These are phyloP conservation scores for Microascus cirrosus DNA, from an alignment of 2,329 filamentous ascomycete genomes.

Conservation along the genomic window DNA sequence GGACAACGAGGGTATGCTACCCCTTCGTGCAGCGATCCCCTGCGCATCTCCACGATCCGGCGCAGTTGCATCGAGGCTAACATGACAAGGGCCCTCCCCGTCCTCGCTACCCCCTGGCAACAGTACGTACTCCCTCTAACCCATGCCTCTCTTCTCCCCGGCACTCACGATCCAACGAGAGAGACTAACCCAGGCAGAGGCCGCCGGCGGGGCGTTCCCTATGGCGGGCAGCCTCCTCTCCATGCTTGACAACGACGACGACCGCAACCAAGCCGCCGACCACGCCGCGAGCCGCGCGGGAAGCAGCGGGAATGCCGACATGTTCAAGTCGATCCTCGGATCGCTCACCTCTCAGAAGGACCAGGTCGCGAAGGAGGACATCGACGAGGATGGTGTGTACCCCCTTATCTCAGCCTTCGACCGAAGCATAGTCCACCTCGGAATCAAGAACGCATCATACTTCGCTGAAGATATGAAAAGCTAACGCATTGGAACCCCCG, in stretches of 20 bases:
- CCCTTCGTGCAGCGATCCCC: neutral
- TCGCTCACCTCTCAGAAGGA: constrained; percentile 37
- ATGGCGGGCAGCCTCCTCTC: constrained; percentile 7
- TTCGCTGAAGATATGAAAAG: neutral
- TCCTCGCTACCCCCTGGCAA: neutral
- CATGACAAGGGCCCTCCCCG: neutral
- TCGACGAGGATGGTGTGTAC: constrained; percentile 35
- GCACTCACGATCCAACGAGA: neutral
- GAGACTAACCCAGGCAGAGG: neutral
- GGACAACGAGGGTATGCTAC: constrained; percentile 1
- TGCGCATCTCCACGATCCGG: neutral
- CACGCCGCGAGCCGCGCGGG: constrained; percentile 35
- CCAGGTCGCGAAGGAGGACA: constrained; percentile 33
- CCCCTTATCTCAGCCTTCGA: neutral
- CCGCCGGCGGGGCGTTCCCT: constrained; percentile 5
- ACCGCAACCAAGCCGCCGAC: constrained; percentile 34
- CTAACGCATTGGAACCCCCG: neutral
- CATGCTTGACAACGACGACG: constrained; percentile 29
- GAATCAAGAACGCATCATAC: no score
- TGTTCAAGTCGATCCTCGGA: constrained; percentile 38
- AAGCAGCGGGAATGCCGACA: constrained; percentile 29
- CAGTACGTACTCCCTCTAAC: neutral
- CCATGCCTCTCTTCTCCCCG: neutral
- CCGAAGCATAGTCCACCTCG: neutral
- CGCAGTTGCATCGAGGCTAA: neutral